These are phyloP conservation scores for Phytophthora pseudosyringae DNA, from an alignment of 352 stramenopile species.

Conservation along the genomic window DNA sequence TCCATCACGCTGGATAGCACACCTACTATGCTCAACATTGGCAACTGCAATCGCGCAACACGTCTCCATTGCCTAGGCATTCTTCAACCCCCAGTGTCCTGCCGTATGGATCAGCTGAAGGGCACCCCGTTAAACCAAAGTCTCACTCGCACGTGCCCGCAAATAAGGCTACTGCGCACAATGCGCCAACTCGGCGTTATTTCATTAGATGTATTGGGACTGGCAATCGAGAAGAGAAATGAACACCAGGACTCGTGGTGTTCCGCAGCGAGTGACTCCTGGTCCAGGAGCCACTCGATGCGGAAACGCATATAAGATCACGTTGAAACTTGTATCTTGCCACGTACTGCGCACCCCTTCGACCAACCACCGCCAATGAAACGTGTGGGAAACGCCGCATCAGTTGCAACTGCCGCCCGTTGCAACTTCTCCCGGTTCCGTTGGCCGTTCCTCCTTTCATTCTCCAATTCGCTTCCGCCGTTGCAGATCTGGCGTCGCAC, in stretches of 20 bases:
- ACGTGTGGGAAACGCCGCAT: slow-evolving; percentile 26
- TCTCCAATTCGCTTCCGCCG: slow-evolving; percentile 31
- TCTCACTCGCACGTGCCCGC: no score
- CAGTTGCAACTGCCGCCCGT: slow-evolving; percentile 19
- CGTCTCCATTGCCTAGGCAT: not conserved
- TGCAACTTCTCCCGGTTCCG: not conserved
- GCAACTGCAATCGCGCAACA: not conserved
- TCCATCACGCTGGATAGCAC: not conserved
- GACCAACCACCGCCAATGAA: slow-evolving; percentile 29
- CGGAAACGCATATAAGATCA: not conserved
- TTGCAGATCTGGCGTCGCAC: slow-evolving; percentile 18
- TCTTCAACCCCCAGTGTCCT: no score
- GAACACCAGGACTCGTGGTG: no score
- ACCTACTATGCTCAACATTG: no score
- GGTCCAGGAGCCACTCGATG: no score
- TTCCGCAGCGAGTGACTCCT: no score
- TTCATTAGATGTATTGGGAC: not conserved
- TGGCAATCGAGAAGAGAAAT: no score
- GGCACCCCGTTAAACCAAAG: no score
- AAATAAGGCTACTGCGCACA: no score
- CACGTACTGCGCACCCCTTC: slow-evolving; percentile 26
- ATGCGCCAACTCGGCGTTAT: no score
- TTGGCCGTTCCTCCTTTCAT: slow-evolving; percentile 10
- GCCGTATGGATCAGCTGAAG: no score
- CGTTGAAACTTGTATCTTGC: slow-evolving; percentile 20